phyloP scores from a whole-genome alignment of 768 basidiomycete species.

The Auriscalpium vulgare region DNA sequence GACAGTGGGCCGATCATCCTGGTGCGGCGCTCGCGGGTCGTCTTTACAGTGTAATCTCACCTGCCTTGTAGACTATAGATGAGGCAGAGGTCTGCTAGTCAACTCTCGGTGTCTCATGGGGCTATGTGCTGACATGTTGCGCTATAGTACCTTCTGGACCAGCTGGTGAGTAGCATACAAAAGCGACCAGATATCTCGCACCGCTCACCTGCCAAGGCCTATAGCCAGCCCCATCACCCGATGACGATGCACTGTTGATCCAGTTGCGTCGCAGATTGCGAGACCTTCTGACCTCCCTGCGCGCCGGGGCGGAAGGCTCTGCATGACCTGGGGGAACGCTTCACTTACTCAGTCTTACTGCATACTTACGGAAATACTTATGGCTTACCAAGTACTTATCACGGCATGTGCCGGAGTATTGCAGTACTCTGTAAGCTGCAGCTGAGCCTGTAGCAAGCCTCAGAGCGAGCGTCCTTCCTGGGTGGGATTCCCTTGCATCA shows the following conservation, averaged over 20 bases:
- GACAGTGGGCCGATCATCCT: conserved; percentile 13
- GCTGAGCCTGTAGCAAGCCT: too few species aligned
- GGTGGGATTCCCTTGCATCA: background rate
- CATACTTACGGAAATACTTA: too few species aligned
- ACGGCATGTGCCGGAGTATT: too few species aligned
- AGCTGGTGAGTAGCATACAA: conserved; percentile 10
- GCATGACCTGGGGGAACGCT: too few species aligned
- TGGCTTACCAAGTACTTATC: too few species aligned
- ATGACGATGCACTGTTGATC: conserved; percentile 16
- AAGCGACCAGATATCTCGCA: background rate
- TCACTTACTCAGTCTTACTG: too few species aligned
- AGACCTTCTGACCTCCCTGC: conserved; percentile 13
- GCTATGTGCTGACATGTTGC: background rate
- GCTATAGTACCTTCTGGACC: conserved; percentile 19
- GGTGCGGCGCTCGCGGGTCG: background rate
- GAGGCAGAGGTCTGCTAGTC: conserved; percentile 15
- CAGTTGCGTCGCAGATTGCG: conserved; percentile 15
- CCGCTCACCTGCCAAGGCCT: background rate
- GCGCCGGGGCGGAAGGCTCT: conserved; percentile 15
- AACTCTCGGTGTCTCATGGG: too few species aligned
- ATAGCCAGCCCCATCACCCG: conserved; percentile 16
- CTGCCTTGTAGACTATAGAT: conserved; percentile 16
- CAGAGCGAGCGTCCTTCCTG: background rate
- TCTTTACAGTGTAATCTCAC: background rate
- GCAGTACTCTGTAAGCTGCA: too few species aligned